Evolutionary conservation across 257 asterid species (phyloP).

Genomic region (Haberlea rhodopensis): DNA sequence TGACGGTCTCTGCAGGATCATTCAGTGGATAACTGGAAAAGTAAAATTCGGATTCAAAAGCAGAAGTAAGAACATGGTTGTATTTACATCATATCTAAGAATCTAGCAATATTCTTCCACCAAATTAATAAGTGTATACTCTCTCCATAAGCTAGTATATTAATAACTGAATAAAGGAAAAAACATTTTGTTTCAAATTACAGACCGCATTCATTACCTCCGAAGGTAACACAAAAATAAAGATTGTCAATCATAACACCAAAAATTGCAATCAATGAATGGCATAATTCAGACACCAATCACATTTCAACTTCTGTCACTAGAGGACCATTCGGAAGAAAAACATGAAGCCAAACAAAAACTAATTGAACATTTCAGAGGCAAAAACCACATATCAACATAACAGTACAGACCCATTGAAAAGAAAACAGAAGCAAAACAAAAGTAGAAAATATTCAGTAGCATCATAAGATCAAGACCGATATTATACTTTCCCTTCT

Average conservation of each 20-base stretch:
- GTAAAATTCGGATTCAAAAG: slow-evolving; percentile 19
- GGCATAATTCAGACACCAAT: neutral
- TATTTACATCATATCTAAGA: neutral
- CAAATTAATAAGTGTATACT: neutral
- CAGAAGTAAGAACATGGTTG: slow-evolving; percentile 23
- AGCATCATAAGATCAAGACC: neutral
- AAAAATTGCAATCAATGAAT: neutral
- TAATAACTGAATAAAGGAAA: neutral
- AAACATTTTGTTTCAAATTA: neutral
- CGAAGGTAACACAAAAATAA: neutral
- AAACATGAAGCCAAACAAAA: neutral
- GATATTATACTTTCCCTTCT: slow-evolving; percentile 5
- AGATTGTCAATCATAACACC: neutral
- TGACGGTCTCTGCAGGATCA: slow-evolving; percentile 82
- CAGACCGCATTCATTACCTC: neutral
- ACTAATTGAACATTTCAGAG: neutral
- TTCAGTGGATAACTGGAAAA: slow-evolving; percentile 89
- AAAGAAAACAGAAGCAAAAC: neutral
- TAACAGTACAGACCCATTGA: neutral
- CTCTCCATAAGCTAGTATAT: neutral
- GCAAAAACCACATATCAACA: neutral
- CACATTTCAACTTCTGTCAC: neutral
- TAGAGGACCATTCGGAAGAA: neutral
- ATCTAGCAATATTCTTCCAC: neutral
- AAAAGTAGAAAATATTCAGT: neutral